phyloP scores from a whole-genome alignment of 1,284 basidiomycete species.

The Ceratobasidium theobromae region DNA sequence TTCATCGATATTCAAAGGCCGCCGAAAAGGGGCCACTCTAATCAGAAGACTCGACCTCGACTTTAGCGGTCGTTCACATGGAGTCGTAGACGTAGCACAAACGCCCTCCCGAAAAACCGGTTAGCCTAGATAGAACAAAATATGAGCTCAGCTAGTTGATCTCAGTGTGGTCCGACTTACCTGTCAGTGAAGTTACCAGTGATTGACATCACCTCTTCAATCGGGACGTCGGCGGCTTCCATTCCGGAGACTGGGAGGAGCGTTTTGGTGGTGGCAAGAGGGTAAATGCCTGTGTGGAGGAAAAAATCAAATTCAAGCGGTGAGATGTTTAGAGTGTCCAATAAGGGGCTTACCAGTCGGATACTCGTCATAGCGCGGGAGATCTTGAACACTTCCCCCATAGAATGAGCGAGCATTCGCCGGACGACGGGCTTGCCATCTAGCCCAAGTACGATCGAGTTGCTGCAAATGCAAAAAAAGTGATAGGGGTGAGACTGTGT shows the following conservation, averaged over 20 bases:
- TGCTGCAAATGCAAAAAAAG: slow-evolving; percentile 5
- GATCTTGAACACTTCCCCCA: slow-evolving; percentile 26
- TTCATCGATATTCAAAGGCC: background rate
- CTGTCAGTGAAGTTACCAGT: background rate
- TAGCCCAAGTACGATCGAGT: slow-evolving; percentile 29
- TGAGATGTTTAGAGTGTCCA: background rate
- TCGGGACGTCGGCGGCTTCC: background rate
- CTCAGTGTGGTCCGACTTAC: background rate
- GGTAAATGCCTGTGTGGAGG: background rate
- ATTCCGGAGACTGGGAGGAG: background rate
- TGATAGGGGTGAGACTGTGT: background rate
- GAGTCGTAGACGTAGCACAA: background rate
- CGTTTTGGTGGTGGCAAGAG: background rate
- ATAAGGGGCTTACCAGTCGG: slow-evolving; percentile 13
- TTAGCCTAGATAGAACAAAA: background rate
- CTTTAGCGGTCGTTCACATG: background rate
- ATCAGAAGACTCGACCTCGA: background rate
- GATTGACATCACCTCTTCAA: background rate
- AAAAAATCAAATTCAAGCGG: too few relatives aligned
- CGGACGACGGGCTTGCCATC: slow-evolving; percentile 30
- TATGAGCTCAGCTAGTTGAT: background rate
- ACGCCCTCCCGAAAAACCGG: background rate
- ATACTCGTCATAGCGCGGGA: slow-evolving; percentile 24
- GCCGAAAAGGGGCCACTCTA: background rate
- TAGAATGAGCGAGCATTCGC: slow-evolving; percentile 26